Percentiles rank a stretch among this genome's conserved stretches.
These are phyloP conservation scores for Keithomyces neogunnii DNA, from an alignment of 2,329 filamentous ascomycete genomes.

Conservation along the genomic window DNA sequence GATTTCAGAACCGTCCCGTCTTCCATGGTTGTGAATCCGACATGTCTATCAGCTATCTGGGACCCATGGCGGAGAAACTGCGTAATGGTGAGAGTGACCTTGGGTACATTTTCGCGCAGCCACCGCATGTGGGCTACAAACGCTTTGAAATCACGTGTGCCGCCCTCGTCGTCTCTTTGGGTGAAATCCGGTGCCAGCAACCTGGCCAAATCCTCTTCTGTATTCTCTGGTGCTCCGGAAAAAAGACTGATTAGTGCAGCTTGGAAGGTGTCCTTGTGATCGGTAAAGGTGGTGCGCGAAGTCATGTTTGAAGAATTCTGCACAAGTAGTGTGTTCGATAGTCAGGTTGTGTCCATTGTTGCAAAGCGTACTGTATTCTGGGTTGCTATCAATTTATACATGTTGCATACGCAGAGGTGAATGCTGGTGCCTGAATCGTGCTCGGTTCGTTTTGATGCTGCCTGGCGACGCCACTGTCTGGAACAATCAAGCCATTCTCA, in stretches of 20 bases:
- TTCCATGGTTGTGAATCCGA: slow-evolving; percentile 1
- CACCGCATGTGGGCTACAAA: slow-evolving; percentile 8
- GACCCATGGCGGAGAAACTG: slow-evolving; percentile 8
- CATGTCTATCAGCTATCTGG: slow-evolving; percentile 7
- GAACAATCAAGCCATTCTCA: too few relatives aligned
- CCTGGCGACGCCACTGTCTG: too few relatives aligned
- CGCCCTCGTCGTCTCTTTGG: neutral
- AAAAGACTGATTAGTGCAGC: slow-evolving; percentile 8
- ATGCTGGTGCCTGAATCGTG: too few relatives aligned
- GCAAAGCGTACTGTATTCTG: too few relatives aligned
- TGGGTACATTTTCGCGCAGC: slow-evolving; percentile 5
- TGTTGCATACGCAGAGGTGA: too few relatives aligned
- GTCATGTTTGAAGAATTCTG: neutral
- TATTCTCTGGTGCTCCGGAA: slow-evolving; percentile 5
- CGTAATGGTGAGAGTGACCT: slow-evolving; percentile 5
- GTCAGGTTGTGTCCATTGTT: too few relatives aligned
- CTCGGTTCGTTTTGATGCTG: too few relatives aligned
- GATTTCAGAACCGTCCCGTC: slow-evolving; percentile 3
- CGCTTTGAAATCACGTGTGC: slow-evolving; percentile 3
- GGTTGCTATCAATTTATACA: too few relatives aligned
- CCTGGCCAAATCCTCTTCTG: slow-evolving; percentile 6
- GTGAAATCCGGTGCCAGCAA: slow-evolving; percentile 5
- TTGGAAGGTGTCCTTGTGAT: slow-evolving; percentile 6
- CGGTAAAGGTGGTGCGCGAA: slow-evolving; percentile 5
- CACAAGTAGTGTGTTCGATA: too few relatives aligned